These are phyloP conservation scores for Zalaria sp. DNA, from an alignment of 2,329 filamentous ascomycete species.

Conservation along the genomic window DNA sequence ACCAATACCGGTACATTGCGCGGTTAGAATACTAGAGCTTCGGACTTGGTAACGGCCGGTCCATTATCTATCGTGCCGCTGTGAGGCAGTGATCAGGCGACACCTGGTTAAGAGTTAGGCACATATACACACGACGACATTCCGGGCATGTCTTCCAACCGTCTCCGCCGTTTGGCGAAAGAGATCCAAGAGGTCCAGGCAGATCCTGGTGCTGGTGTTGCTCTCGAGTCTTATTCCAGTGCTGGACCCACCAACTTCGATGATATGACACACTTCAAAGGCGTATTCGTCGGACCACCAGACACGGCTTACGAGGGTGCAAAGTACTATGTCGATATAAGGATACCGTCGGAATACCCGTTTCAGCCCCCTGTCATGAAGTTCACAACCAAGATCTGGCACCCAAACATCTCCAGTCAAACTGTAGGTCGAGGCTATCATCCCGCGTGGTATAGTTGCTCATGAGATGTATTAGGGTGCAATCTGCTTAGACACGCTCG, in stretches of 20 bases:
- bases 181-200: slow-evolving; percentile 61
- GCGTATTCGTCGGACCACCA: slow-evolving; percentile 67
- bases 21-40: too few species aligned
- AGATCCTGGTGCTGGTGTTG: slow-evolving; percentile 66
- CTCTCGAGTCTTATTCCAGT: slow-evolving; percentile 38
- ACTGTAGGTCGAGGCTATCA: slow-evolving; percentile 42
- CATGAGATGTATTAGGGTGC: slow-evolving; percentile 49
- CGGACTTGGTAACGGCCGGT: too few species aligned
- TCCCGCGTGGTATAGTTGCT: not conserved
- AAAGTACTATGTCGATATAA: slow-evolving; percentile 68
- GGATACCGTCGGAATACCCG: slow-evolving; percentile 77
- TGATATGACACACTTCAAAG: slow-evolving; percentile 70
- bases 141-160: slow-evolving; percentile 36
- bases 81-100: too few species aligned
- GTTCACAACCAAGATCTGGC: slow-evolving; percentile 90
- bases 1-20: too few species aligned
- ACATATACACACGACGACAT: too few species aligned
- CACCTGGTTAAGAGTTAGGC: too few species aligned
- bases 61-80: too few species aligned
- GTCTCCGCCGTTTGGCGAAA: slow-evolving; percentile 51
- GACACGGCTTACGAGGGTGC: slow-evolving; percentile 90
- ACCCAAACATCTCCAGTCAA: slow-evolving; percentile 90
- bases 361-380: slow-evolving; percentile 87
- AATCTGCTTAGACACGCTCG: slow-evolving; percentile 90
- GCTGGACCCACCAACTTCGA: slow-evolving; percentile 39